These are phyloP conservation scores for Serendipita sp. DNA, from an alignment of 768 basidiomycete genomes.

Conservation along the genomic window DNA sequence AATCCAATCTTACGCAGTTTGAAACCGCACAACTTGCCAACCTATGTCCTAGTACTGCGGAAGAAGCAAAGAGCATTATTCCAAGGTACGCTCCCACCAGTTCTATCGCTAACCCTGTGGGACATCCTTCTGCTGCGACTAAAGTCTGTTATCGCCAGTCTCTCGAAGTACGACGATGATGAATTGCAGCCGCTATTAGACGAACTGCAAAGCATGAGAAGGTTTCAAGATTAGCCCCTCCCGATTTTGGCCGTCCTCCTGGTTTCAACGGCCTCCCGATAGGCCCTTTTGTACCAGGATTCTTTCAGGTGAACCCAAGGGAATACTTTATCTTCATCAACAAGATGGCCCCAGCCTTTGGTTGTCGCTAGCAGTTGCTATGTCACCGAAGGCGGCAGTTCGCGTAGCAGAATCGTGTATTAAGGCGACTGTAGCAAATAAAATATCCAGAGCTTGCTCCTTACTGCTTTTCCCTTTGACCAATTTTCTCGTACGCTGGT, in stretches of 20 bases:
- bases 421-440: too few species aligned
- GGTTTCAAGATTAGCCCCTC: slow-evolving; percentile 58
- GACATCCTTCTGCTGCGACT: neutral
- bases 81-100: slow-evolving; percentile 43
- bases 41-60: slow-evolving; percentile 70
- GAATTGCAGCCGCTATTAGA: slow-evolving; percentile 64
- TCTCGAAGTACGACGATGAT: slow-evolving; percentile 82
- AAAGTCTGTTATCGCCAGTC: slow-evolving; percentile 26
- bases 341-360: too few species aligned
- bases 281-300: too few species aligned
- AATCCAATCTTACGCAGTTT: slow-evolving; percentile 69
- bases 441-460: too few species aligned
- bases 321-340: neutral
- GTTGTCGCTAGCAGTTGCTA: too few species aligned
- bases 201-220: slow-evolving; percentile 81
- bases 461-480: too few species aligned
- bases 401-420: too few species aligned
- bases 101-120: neutral
- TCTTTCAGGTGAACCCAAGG: too few species aligned
- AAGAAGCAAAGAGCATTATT: slow-evolving; percentile 83
- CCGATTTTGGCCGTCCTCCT: too few species aligned
- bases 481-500: too few species aligned
- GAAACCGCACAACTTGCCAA: slow-evolving; percentile 91
- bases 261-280: too few species aligned
- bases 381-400: too few species aligned